Percentiles rank a stretch among this genome's conserved stretches.
These are phyloP conservation scores for Didymella pinodella DNA, from an alignment of 2,329 filamentous ascomycete genomes.

Conservation along the genomic window DNA sequence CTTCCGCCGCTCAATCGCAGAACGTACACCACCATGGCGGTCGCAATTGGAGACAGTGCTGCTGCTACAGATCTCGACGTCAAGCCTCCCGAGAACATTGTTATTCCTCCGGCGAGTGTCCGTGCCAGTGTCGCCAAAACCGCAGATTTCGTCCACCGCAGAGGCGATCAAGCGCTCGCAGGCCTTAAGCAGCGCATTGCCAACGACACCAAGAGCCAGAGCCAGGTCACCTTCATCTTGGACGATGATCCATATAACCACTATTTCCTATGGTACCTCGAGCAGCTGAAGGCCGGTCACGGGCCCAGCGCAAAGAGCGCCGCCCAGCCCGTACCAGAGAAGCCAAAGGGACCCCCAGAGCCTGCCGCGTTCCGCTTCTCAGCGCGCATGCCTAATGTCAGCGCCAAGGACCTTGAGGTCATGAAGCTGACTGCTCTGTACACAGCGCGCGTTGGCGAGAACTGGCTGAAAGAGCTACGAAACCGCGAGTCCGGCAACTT, in stretches of 20 bases:
- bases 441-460: constrained; percentile 89
- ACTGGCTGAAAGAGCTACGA: constrained; percentile 88
- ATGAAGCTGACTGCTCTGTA: constrained; percentile 83
- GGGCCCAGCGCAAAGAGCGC: constrained; percentile 61
- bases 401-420: constrained; percentile 84
- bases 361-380: constrained; percentile 92
- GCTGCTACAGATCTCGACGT: constrained; percentile 33
- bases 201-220: constrained; percentile 83
- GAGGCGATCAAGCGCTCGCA: constrained; percentile 75
- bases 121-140: constrained; percentile 90
- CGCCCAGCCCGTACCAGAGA: constrained; percentile 58
- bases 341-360: constrained; percentile 81
- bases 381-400: constrained; percentile 96
- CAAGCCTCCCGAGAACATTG: constrained; percentile 82
- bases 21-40: constrained; percentile 36
- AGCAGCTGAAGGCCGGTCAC: constrained; percentile 83
- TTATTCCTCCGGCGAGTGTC: constrained; percentile 86
- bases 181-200: constrained; percentile 85
- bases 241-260: constrained; percentile 81
- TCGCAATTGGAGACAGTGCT: constrained; percentile 35
- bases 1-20: constrained; percentile 22
- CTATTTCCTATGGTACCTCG: constrained; percentile 90
- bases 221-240: constrained; percentile 88
- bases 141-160: constrained; percentile 83
- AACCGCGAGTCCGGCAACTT: constrained; percentile 90